A percentile compares a stretch with the other conserved stretches of the same genome.
Evolutionary conservation across 345 rosid genomes (phyloP).

Genomic region (Eucalyptus coolabah): DNA sequence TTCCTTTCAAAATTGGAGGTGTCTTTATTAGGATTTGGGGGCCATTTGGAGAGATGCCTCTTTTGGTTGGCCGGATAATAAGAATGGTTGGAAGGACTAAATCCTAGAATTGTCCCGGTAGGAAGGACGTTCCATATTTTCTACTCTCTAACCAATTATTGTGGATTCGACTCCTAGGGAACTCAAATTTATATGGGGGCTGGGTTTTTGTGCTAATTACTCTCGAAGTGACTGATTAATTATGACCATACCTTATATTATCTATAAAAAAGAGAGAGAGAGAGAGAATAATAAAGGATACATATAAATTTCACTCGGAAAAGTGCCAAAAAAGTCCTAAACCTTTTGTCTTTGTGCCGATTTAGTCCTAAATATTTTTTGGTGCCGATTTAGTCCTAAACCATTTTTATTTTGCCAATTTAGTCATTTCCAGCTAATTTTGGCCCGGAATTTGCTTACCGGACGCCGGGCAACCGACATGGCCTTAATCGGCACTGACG

Average conservation of each 20-base stretch:
- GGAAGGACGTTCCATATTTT: neutral
- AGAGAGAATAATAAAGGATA: neutral
- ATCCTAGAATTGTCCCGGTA: neutral
- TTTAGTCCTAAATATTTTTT: too few species aligned
- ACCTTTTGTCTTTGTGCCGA: fast-evolving
- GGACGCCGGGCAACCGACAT: fast-evolving
- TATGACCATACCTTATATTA: neutral
- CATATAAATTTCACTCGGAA: fast-evolving
- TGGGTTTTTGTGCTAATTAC: neutral
- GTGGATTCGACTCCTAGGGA: neutral
- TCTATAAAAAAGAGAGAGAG: fast-evolving
- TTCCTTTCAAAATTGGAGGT: neutral
- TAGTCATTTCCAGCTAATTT: fast-evolving
- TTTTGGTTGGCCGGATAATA: neutral
- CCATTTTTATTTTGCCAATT: too few species aligned
- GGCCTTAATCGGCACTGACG: fast-evolving
- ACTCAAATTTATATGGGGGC: neutral
- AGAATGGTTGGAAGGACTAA: neutral
- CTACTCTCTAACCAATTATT: neutral
- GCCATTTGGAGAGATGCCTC: neutral
- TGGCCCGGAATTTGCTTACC: too few species aligned
- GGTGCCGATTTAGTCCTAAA: fast-evolving
- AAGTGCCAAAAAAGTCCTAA: too few species aligned
- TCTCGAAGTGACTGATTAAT: fast-evolving
- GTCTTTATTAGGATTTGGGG: neutral